Evolutionary conservation across 805 yeast species (phyloP).

Genomic region (Priceomyces melissophilus): DNA sequence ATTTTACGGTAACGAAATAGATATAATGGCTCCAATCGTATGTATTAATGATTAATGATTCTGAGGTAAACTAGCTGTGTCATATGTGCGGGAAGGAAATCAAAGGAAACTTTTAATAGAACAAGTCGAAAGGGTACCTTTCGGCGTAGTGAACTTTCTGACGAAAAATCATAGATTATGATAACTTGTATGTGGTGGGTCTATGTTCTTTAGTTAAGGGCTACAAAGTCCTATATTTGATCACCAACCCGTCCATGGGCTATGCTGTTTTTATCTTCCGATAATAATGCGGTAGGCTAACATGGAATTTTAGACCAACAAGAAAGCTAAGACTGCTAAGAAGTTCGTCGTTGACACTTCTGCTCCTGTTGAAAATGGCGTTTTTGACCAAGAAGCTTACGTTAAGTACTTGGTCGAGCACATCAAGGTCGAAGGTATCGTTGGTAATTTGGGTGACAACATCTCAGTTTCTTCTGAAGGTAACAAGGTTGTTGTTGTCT

Average conservation of each 20-base stretch:
- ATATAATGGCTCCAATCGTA: conserved; percentile 88
- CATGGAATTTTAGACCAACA: conserved; percentile 64
- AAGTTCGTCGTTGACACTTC: conserved; percentile 94
- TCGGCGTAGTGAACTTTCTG: not conserved
- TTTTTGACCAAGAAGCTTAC: conserved; percentile 95
- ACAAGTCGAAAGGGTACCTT: not conserved
- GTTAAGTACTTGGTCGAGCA: conserved; percentile 97
- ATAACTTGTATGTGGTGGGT: too few relatives aligned
- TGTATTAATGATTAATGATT: conserved; percentile 37
- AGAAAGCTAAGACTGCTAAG: conserved; percentile 67
- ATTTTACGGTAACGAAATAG: too few relatives aligned
- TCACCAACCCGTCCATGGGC: conserved; percentile 44
- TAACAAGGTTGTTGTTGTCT: conserved; percentile 82
- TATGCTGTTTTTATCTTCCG: conserved; percentile 43
- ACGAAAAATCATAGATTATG: not conserved
- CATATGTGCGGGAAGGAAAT: conserved; percentile 27
- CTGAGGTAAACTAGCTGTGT: conserved; percentile 2
- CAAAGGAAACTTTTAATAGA: too few relatives aligned
- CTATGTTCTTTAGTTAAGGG: too few relatives aligned
- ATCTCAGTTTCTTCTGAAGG: conserved; percentile 85
- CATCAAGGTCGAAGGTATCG: conserved; percentile 96
- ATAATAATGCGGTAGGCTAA: conserved; percentile 72
- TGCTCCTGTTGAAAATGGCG: conserved; percentile 96
- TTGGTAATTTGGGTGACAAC: conserved; percentile 96
- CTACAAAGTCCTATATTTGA: conserved; percentile 1